Conservation (phyloP, 2,329 filamentous ascomycete species). For the Aureobasidium sp. region DNA sequence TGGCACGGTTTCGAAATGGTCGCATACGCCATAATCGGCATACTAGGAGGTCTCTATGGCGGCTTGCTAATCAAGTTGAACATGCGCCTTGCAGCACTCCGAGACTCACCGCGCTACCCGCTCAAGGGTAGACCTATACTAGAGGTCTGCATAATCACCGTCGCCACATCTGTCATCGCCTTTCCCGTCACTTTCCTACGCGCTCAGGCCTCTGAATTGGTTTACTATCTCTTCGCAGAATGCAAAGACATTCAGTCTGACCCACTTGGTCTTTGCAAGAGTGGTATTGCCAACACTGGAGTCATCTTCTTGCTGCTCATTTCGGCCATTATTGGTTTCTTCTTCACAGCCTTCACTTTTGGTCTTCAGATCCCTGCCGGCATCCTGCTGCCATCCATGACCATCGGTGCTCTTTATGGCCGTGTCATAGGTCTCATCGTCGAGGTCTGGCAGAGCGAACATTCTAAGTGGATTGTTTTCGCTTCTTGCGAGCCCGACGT, state of each 20-base stretch:
- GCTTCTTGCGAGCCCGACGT: slow-evolving; percentile 75
- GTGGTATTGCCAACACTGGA: slow-evolving; percentile 70
- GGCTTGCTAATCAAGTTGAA: slow-evolving; percentile 93
- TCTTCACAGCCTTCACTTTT: slow-evolving; percentile 82
- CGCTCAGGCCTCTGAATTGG: slow-evolving; percentile 82
- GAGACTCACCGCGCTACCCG: slow-evolving; percentile 56
- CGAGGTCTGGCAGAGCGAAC: slow-evolving; percentile 76
- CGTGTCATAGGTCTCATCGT: slow-evolving; percentile 84
- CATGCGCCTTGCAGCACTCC: slow-evolving; percentile 77
- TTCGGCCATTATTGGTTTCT: slow-evolving; percentile 75
- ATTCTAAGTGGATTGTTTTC: slow-evolving; percentile 73
- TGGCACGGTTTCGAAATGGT: slow-evolving; percentile 95
- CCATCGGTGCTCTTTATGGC: slow-evolving; percentile 84
- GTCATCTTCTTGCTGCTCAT: slow-evolving; percentile 78
- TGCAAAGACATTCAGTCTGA: slow-evolving; percentile 78
- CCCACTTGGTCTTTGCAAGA: slow-evolving; percentile 83
- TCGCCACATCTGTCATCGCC: slow-evolving; percentile 82
- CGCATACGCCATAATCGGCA: slow-evolving; percentile 78
- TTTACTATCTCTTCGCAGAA: slow-evolving; percentile 86
- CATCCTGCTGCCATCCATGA: slow-evolving; percentile 93
- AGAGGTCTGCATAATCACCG: slow-evolving; percentile 73
- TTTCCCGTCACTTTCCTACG: slow-evolving; percentile 97
- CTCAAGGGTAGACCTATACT: slow-evolving; percentile 63
- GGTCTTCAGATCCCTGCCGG: slow-evolving; percentile 91
- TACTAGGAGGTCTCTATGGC: slow-evolving; percentile 88